A percentile compares a stretch with the other conserved stretches of the same genome.
These are phyloP conservation scores for Lippia alba DNA, from an alignment of 305 asterid species.

Conservation along the genomic window DNA sequence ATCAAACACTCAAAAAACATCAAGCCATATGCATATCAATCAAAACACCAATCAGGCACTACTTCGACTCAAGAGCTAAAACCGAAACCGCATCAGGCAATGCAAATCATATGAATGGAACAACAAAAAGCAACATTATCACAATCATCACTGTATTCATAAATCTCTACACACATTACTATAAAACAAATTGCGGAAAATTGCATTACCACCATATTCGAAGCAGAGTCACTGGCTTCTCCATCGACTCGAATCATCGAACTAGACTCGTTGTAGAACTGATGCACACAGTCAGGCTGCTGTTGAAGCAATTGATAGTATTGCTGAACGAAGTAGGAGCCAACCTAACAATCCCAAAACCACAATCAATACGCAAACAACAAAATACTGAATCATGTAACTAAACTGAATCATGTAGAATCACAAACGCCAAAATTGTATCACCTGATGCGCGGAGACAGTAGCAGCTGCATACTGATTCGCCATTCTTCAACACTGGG, in stretches of 20 bases:
- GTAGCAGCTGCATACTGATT: conserved; percentile 35
- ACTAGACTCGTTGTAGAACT: conserved; percentile 82
- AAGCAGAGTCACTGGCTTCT: conserved; percentile 45
- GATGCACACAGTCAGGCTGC: conserved; percentile 69
- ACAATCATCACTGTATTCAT: neutral
- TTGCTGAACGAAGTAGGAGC: conserved; percentile 84
- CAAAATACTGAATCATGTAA: neutral
- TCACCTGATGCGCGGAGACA: conserved; percentile 50
- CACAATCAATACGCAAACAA: neutral
- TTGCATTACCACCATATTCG: conserved; percentile 51
- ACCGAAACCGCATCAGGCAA: neutral
- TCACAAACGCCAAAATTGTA: conserved; percentile 5
- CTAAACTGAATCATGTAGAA: conserved; percentile 16
- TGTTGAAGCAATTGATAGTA: conserved; percentile 79
- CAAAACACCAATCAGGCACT: neutral
- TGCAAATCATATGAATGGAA: neutral
- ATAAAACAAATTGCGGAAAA: neutral
- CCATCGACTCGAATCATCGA: conserved; percentile 62
- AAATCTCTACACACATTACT: neutral
- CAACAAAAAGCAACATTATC: neutral
- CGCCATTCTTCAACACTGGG: conserved; percentile 40
- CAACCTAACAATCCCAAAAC: conserved; percentile 55
- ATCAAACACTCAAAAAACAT: neutral
- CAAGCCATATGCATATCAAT: neutral
- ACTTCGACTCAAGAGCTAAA: neutral